phyloP scores from a whole-genome alignment of 192 early-diverging fungal genomes.

The Rhizophagus prolifer region DNA sequence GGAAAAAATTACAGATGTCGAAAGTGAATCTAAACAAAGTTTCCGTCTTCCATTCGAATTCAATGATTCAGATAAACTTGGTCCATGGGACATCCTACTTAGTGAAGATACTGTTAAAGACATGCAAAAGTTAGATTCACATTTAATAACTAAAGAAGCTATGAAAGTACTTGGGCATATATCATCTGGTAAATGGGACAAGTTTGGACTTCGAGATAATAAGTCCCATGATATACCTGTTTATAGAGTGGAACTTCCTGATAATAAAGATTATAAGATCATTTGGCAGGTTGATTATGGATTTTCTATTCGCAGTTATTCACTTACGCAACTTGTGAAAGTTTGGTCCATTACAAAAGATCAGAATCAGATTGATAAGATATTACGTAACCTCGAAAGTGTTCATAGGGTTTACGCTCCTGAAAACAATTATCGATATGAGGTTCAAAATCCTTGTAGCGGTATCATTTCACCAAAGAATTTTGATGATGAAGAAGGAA shows the following conservation, averaged over 20 bases:
- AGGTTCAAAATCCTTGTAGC: background rate
- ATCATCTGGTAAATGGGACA: conserved; percentile 13
- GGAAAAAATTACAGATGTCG: background rate
- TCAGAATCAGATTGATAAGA: background rate
- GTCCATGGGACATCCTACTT: conserved; percentile 8
- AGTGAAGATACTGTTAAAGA: conserved; percentile 4
- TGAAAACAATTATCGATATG: background rate
- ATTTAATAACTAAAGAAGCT: background rate
- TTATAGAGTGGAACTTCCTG: background rate
- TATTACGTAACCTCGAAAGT: background rate
- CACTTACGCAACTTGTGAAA: conserved; percentile 4
- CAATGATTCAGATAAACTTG: conserved; percentile 1
- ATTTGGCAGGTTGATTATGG: conserved; percentile 13
- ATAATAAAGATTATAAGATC: background rate
- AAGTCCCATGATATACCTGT: background rate
- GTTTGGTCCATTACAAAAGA: background rate
- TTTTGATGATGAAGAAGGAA: conserved; percentile 4
- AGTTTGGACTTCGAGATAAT: background rate
- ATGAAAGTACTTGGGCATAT: conserved; percentile 13
- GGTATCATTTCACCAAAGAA: conserved; percentile 8
- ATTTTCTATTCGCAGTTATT: background rate
- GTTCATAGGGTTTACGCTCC: background rate
- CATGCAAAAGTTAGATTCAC: background rate
- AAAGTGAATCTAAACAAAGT: background rate
- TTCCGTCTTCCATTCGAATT: conserved; percentile 24